Evolutionary conservation across 2,329 filamentous ascomycete genomes (phyloP).

Genomic region (Colletotrichum sp.): DNA sequence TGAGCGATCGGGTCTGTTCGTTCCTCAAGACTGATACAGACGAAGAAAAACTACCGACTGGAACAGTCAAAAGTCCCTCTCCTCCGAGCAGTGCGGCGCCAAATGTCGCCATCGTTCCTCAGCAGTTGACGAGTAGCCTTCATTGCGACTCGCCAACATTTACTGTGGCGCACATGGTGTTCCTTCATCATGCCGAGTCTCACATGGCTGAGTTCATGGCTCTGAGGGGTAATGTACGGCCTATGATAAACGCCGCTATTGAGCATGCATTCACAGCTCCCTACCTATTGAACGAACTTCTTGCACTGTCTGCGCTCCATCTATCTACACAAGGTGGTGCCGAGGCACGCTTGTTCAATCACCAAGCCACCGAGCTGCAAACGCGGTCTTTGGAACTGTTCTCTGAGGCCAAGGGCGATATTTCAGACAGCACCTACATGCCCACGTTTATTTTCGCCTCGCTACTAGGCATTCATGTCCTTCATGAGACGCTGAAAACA

Average conservation of each 20-base stretch:
- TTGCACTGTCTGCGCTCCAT: slow-evolving; percentile 44
- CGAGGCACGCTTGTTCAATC: slow-evolving; percentile 24
- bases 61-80: neutral
- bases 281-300: slow-evolving; percentile 40
- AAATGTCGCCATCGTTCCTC: neutral
- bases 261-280: slow-evolving; percentile 31
- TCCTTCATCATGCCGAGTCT: neutral
- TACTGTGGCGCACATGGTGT: slow-evolving; percentile 5
- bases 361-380: slow-evolving; percentile 34
- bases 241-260: slow-evolving; percentile 34
- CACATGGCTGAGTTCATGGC: neutral
- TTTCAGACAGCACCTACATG: slow-evolving; percentile 27
- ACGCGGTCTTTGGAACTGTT: slow-evolving; percentile 32
- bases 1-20: slow-evolving; percentile 25
- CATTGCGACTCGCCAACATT: neutral
- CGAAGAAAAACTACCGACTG: neutral
- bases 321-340: slow-evolving; percentile 27
- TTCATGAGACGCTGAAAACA: slow-evolving; percentile 38
- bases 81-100: neutral
- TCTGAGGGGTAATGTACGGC: neutral
- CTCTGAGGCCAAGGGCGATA: slow-evolving; percentile 24
- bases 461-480: slow-evolving; percentile 37
- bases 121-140: neutral
- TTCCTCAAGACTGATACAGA: neutral
- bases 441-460: slow-evolving; percentile 35